Evolutionary conservation across 306 rosid genomes (phyloP), one percentile per base, ranked within the genome.

Genomic region (Castanea sativa): DNA sequence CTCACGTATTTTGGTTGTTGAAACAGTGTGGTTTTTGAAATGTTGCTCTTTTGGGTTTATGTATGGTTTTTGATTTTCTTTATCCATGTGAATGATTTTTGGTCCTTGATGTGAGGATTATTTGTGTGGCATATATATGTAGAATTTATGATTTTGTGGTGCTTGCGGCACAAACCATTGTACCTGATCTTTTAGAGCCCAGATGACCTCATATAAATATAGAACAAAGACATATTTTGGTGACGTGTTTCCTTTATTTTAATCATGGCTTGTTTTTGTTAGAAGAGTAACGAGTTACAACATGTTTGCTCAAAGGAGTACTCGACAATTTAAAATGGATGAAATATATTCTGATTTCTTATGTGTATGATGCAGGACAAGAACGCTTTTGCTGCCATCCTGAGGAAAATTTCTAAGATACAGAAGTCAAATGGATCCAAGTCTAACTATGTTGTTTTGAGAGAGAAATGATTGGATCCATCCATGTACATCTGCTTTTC

Each of bases 391-490:
- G 95, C 99, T 0, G 93, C 85, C n/a, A 90, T 91, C 72, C 91
- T 94, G 61, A 88, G 88, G 90, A 86, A 90, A 87, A 94, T 94
- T 27, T 94, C 97, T 3, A 94, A 87, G 91, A 94, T 94, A 82
- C 95, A 92, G 85, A 92, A 89, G 86, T 87, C 89, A 7, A 90
- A 86, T 10, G 93, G 93, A 19, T 75, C 45, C 45, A 41, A 41
- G 45, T 41, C 97, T 67, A 91, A 82, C 81, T 92, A 60, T 68
- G 93, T 94, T 63, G 94, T 92, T 52, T 76, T 94, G 92, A 90
- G 95, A 83, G 88, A 81, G 1, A 87, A 58, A 79, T 87, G 83
- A 90, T 53, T 56, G 76, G 32, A 27, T 53, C 25, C 6, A 9
- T 12, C 33, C 45, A 8, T 41, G 7, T 35, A n/a, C 52, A 33